These are phyloP conservation scores for Micractinium conductrix DNA, from an alignment of 139 green algal species.

Conservation along the genomic window DNA sequence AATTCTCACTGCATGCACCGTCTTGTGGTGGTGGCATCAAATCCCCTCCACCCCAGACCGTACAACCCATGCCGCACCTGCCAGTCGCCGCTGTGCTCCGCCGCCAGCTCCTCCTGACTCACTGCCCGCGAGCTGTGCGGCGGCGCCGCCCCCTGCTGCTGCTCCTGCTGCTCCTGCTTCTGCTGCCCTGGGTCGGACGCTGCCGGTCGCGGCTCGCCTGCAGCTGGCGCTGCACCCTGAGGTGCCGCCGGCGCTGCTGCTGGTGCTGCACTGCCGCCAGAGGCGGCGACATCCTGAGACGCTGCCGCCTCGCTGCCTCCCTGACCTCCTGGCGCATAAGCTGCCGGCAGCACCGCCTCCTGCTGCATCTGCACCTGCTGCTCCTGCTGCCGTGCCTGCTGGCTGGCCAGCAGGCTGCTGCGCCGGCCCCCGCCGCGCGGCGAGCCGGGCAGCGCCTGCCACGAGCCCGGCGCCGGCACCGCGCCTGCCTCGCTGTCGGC, in stretches of 20 bases:
- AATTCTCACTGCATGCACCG: no score
- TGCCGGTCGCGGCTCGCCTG: background rate
- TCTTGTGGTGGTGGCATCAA: background rate
- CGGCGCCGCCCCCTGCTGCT: background rate
- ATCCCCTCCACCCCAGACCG: background rate
- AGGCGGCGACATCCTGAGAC: background rate
- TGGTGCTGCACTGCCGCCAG: background rate
- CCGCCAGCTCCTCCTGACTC: slow-evolving; percentile 6
- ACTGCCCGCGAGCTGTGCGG: background rate
- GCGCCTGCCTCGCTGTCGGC: background rate
- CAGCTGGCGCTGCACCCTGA: background rate
- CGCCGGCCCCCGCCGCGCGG: background rate
- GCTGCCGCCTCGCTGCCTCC: no score
- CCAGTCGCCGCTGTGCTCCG: slow-evolving; percentile 28
- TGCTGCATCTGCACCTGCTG: background rate
- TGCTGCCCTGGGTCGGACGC: background rate
- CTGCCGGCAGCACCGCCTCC: no score
- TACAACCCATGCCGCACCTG: background rate
- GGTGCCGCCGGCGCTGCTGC: background rate
- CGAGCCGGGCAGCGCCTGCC: slow-evolving; percentile 4
- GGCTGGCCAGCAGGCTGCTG: slow-evolving; percentile 11
- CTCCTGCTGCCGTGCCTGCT: background rate
- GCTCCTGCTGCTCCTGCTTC: background rate
- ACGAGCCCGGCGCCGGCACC: background rate
- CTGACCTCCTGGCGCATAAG: no score